phyloP scores from a whole-genome alignment of 2,329 filamentous ascomycete genomes.

The Aspergillus texensis region DNA sequence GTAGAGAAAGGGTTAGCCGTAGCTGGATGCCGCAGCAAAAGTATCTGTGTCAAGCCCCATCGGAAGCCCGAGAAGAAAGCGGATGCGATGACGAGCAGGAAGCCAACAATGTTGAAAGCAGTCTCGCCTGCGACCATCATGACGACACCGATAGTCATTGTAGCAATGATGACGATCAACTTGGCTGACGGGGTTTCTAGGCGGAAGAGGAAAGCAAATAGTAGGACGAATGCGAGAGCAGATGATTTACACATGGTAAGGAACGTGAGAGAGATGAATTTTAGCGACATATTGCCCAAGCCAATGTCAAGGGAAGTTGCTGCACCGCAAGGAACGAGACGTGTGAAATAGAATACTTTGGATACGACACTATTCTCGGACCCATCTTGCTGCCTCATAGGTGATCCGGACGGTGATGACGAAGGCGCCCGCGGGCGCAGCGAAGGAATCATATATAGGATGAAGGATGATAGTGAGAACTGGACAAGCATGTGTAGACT shows the following conservation, averaged over 20 bases:
- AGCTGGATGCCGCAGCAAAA: slow-evolving; percentile 88
- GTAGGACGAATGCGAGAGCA: slow-evolving; percentile 87
- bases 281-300: slow-evolving; percentile 90
- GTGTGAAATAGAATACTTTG: slow-evolving; percentile 85
- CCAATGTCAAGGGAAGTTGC: slow-evolving; percentile 96
- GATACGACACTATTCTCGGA: slow-evolving; percentile 69
- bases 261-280: slow-evolving; percentile 95
- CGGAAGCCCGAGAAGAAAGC: slow-evolving; percentile 96
- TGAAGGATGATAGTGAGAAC: slow-evolving; percentile 74
- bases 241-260: slow-evolving; percentile 99
- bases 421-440: slow-evolving; percentile 66
- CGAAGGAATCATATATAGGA: slow-evolving; percentile 81
- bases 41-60: slow-evolving; percentile 97
- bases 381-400: slow-evolving; percentile 47
- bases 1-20: slow-evolving; percentile 96
- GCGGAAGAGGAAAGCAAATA: slow-evolving; percentile 93
- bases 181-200: slow-evolving; percentile 86
- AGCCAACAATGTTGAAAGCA: slow-evolving; percentile 82
- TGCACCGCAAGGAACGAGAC: slow-evolving; percentile 87
- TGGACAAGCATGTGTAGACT: slow-evolving; percentile 95
- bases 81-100: slow-evolving; percentile 87
- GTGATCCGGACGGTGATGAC: slow-evolving; percentile 23
- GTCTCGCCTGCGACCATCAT: slow-evolving; percentile 99
- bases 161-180: slow-evolving; percentile 81
- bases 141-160: slow-evolving; percentile 90